Evolutionary conservation across 176 grass and related monocot species (phyloP).

Genomic region (Eremochloa ophiuroides): DNA sequence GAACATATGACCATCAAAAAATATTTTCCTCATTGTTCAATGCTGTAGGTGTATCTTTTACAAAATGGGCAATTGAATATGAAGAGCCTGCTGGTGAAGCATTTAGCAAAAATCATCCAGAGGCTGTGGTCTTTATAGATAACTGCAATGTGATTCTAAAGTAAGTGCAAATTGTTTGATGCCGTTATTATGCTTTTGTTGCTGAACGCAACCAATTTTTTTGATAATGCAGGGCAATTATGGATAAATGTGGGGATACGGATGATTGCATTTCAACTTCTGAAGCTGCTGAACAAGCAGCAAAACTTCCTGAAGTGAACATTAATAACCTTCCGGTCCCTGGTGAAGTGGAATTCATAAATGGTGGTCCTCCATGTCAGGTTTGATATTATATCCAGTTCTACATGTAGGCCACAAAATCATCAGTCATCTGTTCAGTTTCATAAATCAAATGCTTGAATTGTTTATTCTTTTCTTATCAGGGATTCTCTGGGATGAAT

Average conservation of each 20-base stretch:
- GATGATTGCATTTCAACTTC: slow-evolving; percentile 94
- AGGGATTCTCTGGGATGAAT: slow-evolving; percentile 99
- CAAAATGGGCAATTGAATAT: slow-evolving; percentile 99
- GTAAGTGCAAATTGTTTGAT: slow-evolving; percentile 41
- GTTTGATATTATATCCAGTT: slow-evolving; percentile 39
- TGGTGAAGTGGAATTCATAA: slow-evolving; percentile 99
- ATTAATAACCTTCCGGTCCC: slow-evolving; percentile 85
- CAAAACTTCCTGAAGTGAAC: slow-evolving; percentile 62
- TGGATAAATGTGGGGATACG: slow-evolving; percentile 91
- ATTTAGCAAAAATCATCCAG: slow-evolving; percentile 88
- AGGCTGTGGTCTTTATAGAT: slow-evolving; percentile 83
- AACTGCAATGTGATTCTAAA: slow-evolving; percentile 99
- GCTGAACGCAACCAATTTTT: not conserved
- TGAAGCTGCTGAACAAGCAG: slow-evolving; percentile 84
- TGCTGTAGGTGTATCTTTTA: slow-evolving; percentile 66
- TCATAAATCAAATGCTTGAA: not conserved
- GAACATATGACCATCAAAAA: not conserved
- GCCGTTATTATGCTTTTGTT: not conserved
- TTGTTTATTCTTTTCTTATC: slow-evolving; percentile 26
- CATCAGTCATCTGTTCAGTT: not conserved
- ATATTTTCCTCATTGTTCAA: slow-evolving; percentile 24
- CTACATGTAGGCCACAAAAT: slow-evolving; percentile 1
- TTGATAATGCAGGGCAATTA: slow-evolving; percentile 67
- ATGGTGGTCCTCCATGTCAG: slow-evolving; percentile 98
- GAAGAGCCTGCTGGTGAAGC: slow-evolving; percentile 95